Base-by-base conservation (phyloP, 2,329 filamentous ascomycete species). In the Colletotrichum sp. region DNA sequence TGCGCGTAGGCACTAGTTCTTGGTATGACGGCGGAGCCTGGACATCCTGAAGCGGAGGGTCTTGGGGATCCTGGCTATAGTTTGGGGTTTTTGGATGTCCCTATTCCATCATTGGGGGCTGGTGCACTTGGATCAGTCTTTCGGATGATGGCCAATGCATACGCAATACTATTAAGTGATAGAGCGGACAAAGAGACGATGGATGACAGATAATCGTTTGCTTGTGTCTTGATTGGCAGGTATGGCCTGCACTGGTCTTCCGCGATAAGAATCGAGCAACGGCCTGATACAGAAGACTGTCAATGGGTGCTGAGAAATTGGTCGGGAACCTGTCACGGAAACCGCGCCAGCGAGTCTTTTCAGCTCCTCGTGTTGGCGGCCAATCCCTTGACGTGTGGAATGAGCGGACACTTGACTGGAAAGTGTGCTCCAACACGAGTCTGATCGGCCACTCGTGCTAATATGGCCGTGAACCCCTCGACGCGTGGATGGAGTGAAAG, bases 241-340 rank as follows among this genome's bases (percentile, higher is more conserved):
- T 21, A 48, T 0, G 1, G 10, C 3, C 18, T 7, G 5, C 1
- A 48, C 1, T n/a, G 0, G 38, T 48, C 1, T n/a, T 0, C 18
- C 18, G 5, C 38, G 38, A 48, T 48, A 48, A 48, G 3, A 48
- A 21, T 21, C 9, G 18, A 48, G 9, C 9, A 21, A 48, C 4
- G 43, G 3, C 18, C 3, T 48, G 43, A 48, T 48, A 48, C 18
- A 13, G 18, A 48, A 48, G 43, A 48, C 38, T n/a, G 5, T 48
- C 18, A 6, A 48, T n/a, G 5, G 18, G 36, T 3, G 6, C 38
- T 1, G 18, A 48, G 1, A 5, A 1, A 6, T 43, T 10, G 6
- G 18, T 43, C 38, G 6, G 9, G 3, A n/a, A n/a, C 8, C 9
- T 30, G 18, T n/a, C 2, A 8, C 38, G 18, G 1, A 4, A 21